These are phyloP conservation scores for Cryptosporidium tyzzeri DNA, from an alignment of 169 alveolate genomes.

Conservation along the genomic window DNA sequence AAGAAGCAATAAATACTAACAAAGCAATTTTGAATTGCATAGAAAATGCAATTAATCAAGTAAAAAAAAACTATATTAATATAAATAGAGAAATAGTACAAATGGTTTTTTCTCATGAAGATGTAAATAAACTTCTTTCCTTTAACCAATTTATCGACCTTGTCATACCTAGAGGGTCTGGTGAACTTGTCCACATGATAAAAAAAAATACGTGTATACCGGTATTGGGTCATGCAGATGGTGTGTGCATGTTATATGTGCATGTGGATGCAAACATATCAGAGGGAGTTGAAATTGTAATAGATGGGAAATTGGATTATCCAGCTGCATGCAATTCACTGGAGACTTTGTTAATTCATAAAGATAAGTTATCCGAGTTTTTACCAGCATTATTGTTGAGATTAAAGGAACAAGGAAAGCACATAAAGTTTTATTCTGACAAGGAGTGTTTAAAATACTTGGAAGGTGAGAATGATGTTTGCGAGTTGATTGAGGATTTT, in stretches of 20 bases:
- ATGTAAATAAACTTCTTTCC: slow-evolving; percentile 77
- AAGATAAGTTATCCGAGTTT: slow-evolving; percentile 32
- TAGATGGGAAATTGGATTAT: slow-evolving; percentile 82
- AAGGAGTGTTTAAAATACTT: slow-evolving; percentile 20
- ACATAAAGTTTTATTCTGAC: slow-evolving; percentile 49
- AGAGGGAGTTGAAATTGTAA: slow-evolving; percentile 76
- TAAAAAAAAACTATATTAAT: slow-evolving; percentile 16
- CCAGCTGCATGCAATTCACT: slow-evolving; percentile 84
- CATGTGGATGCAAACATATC: slow-evolving; percentile 76
- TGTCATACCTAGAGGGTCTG: slow-evolving; percentile 84
- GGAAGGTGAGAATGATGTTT: not conserved
- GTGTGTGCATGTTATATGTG: slow-evolving; percentile 82
- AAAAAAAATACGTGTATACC: slow-evolving; percentile 80
- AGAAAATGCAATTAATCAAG: slow-evolving; percentile 37
- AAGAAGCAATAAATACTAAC: slow-evolving; percentile 73
- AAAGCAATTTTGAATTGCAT: slow-evolving; percentile 19
- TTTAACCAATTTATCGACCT: slow-evolving; percentile 81
- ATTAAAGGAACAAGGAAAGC: slow-evolving; percentile 46
- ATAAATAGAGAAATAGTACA: slow-evolving; percentile 56
- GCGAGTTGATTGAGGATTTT: slow-evolving; percentile 57
- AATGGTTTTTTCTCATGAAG: slow-evolving; percentile 80
- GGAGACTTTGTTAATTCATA: slow-evolving; percentile 81
- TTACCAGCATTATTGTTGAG: slow-evolving; percentile 60
- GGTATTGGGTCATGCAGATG: slow-evolving; percentile 81
- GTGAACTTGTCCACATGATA: slow-evolving; percentile 78